Base-by-base conservation (phyloP, 2,329 filamentous ascomycete genomes). In the Phaeomoniella chlamydospora region DNA sequence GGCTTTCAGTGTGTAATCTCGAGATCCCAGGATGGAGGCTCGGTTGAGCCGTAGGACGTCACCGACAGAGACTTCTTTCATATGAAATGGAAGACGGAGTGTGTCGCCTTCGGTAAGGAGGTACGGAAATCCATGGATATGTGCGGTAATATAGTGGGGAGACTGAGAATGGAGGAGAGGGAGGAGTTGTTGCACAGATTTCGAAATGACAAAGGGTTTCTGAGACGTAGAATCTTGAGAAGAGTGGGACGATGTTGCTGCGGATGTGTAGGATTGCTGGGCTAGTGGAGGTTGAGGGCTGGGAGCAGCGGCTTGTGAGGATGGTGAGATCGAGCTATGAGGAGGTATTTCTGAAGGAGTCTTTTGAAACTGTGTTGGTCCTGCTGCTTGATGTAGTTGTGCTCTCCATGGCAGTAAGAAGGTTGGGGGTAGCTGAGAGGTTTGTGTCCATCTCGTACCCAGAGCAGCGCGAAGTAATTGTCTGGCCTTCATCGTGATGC, bases 1-100 rank as follows among this genome's bases (percentile, higher is more conserved):
- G 4, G 82, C 83, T 57, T 86, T 83, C 43, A 96, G 67, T 4
- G 88, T 94, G 61, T 83, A 93, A 57, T 96, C 88, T 43, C 90
- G 72, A 46, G 79, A 88, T 17, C 90, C 90, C 31, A 98, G 62
- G 37, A 79, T 67, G 29, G 75, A 79, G 15, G 86, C 90, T 38
- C 86, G 79, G 62, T 94, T 88, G 39, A 98, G 70, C 4, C 87
- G 81, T 41, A 98, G 68, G 26, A 92, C 65, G 54, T 96, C 88
- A 18, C 90, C 90, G 1, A 86, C 78, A 5, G 69, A 61, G 4
- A 85, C 81, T 16, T 72, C 75, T 2, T 77, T 74, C 76, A 90
- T 84, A 49, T 72, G 71, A 64, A 87, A 87, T 4, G 83, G 83
- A 36, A 90, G 73, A 22, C 81, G 80, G 35, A 90, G 58, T 40